phyloP scores from a whole-genome alignment of 306 rosid species.

The Nissolia schottii region DNA sequence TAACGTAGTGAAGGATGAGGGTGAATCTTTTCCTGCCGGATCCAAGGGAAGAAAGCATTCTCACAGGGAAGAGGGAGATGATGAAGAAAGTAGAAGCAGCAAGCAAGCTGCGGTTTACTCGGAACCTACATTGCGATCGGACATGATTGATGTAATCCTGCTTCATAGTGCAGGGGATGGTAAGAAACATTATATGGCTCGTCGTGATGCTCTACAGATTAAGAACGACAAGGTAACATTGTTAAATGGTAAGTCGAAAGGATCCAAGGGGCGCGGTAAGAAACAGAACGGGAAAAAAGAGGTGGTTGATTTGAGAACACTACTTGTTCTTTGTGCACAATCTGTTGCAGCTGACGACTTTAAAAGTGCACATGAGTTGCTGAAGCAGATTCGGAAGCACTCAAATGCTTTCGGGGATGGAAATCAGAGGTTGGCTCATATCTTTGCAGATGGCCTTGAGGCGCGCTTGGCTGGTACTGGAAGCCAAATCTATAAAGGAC shows the following conservation, averaged over 20 bases:
- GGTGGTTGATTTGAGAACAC: slow-evolving; percentile 87
- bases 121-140: slow-evolving; percentile 60
- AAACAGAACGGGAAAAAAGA: slow-evolving; percentile 61
- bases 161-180: slow-evolving; percentile 60
- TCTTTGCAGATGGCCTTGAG: slow-evolving; percentile 90
- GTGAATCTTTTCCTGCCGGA: slow-evolving; percentile 14
- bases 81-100: slow-evolving; percentile 64
- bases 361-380: slow-evolving; percentile 59
- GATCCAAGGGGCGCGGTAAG: slow-evolving; percentile 58
- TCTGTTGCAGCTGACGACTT: slow-evolving; percentile 93
- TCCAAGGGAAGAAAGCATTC: slow-evolving; percentile 62
- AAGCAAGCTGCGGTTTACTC: slow-evolving; percentile 70
- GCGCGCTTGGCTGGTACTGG: slow-evolving; percentile 98
- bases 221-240: slow-evolving; percentile 24
- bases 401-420: slow-evolving; percentile 80
- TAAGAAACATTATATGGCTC: slow-evolving; percentile 31
- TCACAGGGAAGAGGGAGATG: slow-evolving; percentile 42
- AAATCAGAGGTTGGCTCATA: slow-evolving; percentile 78
- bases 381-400: slow-evolving; percentile 71
- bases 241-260: slow-evolving; percentile 49
- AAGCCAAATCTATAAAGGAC: slow-evolving; percentile 89
- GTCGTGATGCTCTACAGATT: slow-evolving; percentile 56
- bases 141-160: slow-evolving; percentile 57
- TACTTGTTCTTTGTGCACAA: slow-evolving; percentile 76
- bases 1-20: slow-evolving; percentile 49